These are phyloP conservation scores for Blastobotrys capitulatus DNA, from an alignment of 1,139 yeast genomes.

Conservation along the genomic window DNA sequence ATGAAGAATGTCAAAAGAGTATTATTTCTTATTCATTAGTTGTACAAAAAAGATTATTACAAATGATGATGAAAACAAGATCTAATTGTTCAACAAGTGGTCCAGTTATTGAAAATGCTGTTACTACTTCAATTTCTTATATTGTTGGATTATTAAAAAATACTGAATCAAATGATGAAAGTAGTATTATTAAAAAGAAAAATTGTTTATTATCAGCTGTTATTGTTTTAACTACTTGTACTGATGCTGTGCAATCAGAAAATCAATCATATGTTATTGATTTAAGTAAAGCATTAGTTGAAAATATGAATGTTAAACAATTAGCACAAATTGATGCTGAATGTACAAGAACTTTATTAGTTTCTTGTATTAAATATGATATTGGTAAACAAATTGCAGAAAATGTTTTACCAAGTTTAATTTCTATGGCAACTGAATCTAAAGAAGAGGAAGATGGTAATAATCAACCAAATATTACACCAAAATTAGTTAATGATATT, in stretches of 20 bases:
- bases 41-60: slow-evolving; percentile 30
- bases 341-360: slow-evolving; percentile 53
- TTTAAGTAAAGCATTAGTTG: slow-evolving; percentile 38
- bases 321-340: slow-evolving; percentile 47
- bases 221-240: slow-evolving; percentile 54
- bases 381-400: slow-evolving; percentile 29
- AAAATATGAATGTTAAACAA: slow-evolving; percentile 33
- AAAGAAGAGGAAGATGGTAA: slow-evolving; percentile 17
- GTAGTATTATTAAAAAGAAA: slow-evolving; percentile 39
- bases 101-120: slow-evolving; percentile 36
- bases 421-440: slow-evolving; percentile 23
- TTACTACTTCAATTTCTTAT: slow-evolving; percentile 27
- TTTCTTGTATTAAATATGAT: slow-evolving; percentile 33
- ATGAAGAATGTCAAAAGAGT: slow-evolving; percentile 31
- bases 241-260: slow-evolving; percentile 37
- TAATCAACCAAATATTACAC: slow-evolving; percentile 13
- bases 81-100: slow-evolving; percentile 18
- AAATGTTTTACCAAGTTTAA: slow-evolving; percentile 39
- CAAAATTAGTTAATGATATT: slow-evolving; percentile 49
- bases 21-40: slow-evolving; percentile 29
- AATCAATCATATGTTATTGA: slow-evolving; percentile 34
- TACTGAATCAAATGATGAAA: slow-evolving; percentile 21
- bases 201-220: slow-evolving; percentile 53
- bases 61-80: slow-evolving; percentile 27
- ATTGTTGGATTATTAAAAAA: slow-evolving; percentile 19